These are phyloP conservation scores for Penicillium cataractarum DNA, from an alignment of 495 filamentous ascomycete species.

Conservation along the genomic window DNA sequence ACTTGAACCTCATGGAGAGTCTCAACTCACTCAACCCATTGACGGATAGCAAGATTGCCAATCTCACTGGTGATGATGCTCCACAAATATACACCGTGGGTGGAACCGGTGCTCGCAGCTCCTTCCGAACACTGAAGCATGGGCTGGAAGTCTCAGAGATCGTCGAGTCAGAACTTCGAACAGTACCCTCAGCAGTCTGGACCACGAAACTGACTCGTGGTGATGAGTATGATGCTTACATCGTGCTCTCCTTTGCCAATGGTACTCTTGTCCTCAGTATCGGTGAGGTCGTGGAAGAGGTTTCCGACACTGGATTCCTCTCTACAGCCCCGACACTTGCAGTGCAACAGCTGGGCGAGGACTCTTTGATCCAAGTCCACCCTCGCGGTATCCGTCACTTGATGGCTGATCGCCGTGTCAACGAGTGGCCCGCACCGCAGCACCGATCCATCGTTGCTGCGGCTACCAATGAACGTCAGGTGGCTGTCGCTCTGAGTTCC, in stretches of 20 bases:
- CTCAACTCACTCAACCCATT: slow-evolving; percentile 90
- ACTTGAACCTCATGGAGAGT: slow-evolving; percentile 81
- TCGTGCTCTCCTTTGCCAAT: slow-evolving; percentile 69
- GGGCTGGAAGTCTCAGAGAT: slow-evolving; percentile 93
- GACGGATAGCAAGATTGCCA: slow-evolving; percentile 86
- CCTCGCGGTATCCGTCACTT: slow-evolving; percentile 94
- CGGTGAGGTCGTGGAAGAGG: slow-evolving; percentile 94
- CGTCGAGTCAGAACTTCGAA: slow-evolving; percentile 86
- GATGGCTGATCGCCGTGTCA: slow-evolving; percentile 73
- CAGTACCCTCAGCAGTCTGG: slow-evolving; percentile 88
- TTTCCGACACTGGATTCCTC: slow-evolving; percentile 89
- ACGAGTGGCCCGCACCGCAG: slow-evolving; percentile 92
- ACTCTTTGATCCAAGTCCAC: slow-evolving; percentile 91
- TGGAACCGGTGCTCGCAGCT: slow-evolving; percentile 84
- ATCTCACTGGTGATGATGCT: slow-evolving; percentile 87
- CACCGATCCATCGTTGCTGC: slow-evolving; percentile 96
- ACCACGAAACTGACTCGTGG: slow-evolving; percentile 83
- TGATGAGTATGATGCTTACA: slow-evolving; percentile 85
- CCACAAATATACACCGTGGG: slow-evolving; percentile 95
- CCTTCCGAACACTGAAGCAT: slow-evolving; percentile 88
- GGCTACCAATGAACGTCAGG: slow-evolving; percentile 89
- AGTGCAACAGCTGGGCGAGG: slow-evolving; percentile 91
- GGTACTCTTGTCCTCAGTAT: slow-evolving; percentile 88
- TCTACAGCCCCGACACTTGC: slow-evolving; percentile 84
- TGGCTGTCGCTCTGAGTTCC: slow-evolving; percentile 89